Evolutionary conservation across 495 filamentous ascomycete genomes (phyloP).

Genomic region (Penicillium tannophilum): DNA sequence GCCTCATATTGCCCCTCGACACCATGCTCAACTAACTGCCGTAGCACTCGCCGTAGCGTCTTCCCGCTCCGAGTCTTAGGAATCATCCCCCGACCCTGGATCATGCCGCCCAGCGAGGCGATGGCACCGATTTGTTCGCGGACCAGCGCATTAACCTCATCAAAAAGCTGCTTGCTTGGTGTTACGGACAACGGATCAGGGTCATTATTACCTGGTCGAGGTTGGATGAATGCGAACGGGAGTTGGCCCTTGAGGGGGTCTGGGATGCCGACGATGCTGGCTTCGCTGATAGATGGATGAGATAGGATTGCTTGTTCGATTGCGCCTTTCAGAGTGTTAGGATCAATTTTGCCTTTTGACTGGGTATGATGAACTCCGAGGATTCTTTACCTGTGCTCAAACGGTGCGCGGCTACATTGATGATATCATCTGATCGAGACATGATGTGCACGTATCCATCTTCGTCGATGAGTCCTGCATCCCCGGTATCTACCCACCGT

Average conservation of each 20-base stretch:
- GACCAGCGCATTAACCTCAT: constrained; percentile 63
- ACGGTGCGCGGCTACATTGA: constrained; percentile 92
- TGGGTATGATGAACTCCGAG: background rate
- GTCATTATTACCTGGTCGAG: constrained; percentile 41
- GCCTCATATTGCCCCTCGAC: constrained; percentile 53
- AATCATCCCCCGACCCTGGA: constrained; percentile 85
- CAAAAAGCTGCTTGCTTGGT: constrained; percentile 55
- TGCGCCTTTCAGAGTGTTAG: constrained; percentile 48
- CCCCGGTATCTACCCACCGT: constrained; percentile 85
- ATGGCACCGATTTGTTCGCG: constrained; percentile 88
- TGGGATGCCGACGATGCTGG: constrained; percentile 81
- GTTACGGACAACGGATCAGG: constrained; percentile 41
- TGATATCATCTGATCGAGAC: constrained; percentile 86
- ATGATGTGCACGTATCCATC: constrained; percentile 87
- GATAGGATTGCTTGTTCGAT: constrained; percentile 90
- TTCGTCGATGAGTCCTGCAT: constrained; percentile 81
- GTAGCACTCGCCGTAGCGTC: constrained; percentile 77
- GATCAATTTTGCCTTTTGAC: background rate
- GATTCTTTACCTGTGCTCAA: constrained; percentile 73
- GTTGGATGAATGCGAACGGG: constrained; percentile 84
- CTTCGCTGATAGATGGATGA: constrained; percentile 76
- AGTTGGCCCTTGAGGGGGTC: constrained; percentile 86
- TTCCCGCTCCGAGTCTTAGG: constrained; percentile 90
- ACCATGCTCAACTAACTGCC: constrained; percentile 73
- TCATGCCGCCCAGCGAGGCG: constrained; percentile 79